Evolutionary conservation across 768 basidiomycete genomes (phyloP).

Genomic region (Auriscalpium vulgare): DNA sequence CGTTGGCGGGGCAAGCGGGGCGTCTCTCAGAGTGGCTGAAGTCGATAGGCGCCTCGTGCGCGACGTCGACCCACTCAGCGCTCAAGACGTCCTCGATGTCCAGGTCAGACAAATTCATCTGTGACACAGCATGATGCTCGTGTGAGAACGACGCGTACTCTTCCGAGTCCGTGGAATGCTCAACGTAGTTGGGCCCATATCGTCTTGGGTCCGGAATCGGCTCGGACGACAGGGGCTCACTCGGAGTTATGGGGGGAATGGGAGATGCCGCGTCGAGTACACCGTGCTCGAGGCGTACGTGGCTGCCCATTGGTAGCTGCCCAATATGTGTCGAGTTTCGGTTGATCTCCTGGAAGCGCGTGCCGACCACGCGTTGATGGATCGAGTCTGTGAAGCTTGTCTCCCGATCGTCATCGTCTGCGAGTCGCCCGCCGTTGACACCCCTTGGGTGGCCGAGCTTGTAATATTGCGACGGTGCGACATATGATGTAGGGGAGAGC

Average conservation of each 20-base stretch:
- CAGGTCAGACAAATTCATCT: conserved; percentile 11
- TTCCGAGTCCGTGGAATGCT: conserved; percentile 7
- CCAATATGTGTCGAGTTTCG: conserved; percentile 50
- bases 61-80: conserved; percentile 57
- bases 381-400: conserved; percentile 48
- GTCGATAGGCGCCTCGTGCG: conserved; percentile 34
- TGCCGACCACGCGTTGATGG: conserved; percentile 54
- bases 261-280: conserved; percentile 28
- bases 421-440: conserved; percentile 51
- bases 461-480: conserved; percentile 76
- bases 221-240: conserved; percentile 13
- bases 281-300: conserved; percentile 41
- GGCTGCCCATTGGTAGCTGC: conserved; percentile 54
- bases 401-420: conserved; percentile 33
- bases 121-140: conserved; percentile 17
- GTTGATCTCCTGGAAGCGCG: conserved; percentile 67
- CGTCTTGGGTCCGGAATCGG: conserved; percentile 45
- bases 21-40: conserved; percentile 20
- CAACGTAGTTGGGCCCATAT: conserved; percentile 47
- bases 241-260: not conserved
- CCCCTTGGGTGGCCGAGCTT: conserved; percentile 56
- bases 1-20: conserved; percentile 10
- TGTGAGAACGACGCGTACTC: conserved; percentile 17
- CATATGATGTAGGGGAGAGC: conserved; percentile 69
- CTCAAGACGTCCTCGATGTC: conserved; percentile 11